Evolutionary conservation across 148 eudicot species (phyloP).

Genomic region (Drosera capensis): DNA sequence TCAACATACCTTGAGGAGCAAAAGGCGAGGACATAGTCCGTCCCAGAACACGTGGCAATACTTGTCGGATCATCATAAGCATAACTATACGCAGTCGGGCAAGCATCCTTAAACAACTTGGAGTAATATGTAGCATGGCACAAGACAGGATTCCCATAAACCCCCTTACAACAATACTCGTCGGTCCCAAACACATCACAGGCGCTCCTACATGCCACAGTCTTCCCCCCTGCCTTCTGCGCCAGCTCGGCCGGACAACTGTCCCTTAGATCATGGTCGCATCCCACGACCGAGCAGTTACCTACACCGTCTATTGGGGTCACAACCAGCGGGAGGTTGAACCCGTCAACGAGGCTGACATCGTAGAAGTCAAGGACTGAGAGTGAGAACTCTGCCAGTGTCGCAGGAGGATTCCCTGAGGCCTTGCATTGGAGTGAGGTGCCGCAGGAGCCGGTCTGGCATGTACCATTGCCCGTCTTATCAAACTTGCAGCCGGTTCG

Average conservation of each 20-base stretch:
- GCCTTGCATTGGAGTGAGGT: conserved; percentile 28
- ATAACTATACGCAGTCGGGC: conserved; percentile 72
- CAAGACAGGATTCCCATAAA: conserved; percentile 32
- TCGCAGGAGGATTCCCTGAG: conserved; percentile 35
- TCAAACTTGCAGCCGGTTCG: conserved; percentile 60
- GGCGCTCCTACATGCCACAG: conserved; percentile 65
- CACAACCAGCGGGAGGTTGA: conserved; percentile 53
- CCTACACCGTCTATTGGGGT: conserved; percentile 43
- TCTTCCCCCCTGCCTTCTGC: conserved; percentile 24
- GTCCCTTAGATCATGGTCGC: conserved; percentile 37
- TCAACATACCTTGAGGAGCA: conserved; percentile 44
- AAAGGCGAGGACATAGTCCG: conserved; percentile 56
- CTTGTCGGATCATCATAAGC: conserved; percentile 88
- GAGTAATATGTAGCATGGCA: conserved; percentile 72
- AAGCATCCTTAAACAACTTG: conserved; percentile 46
- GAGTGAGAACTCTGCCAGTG: conserved; percentile 74
- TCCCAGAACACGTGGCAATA: conserved; percentile 42
- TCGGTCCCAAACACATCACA: conserved; percentile 73
- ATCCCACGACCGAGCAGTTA: conserved; percentile 56
- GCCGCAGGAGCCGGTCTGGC: conserved; percentile 55
- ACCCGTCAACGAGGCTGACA: conserved; percentile 89
- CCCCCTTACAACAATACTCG: conserved; percentile 65
- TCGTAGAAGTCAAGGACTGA: conserved; percentile 52
- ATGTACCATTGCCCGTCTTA: conserved; percentile 28
- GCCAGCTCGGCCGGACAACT: conserved; percentile 63